Percentiles rank a stretch among this genome's conserved stretches.
These are phyloP conservation scores for Arachnopeziza araneosa DNA, from an alignment of 2,329 filamentous ascomycete genomes.

Conservation along the genomic window DNA sequence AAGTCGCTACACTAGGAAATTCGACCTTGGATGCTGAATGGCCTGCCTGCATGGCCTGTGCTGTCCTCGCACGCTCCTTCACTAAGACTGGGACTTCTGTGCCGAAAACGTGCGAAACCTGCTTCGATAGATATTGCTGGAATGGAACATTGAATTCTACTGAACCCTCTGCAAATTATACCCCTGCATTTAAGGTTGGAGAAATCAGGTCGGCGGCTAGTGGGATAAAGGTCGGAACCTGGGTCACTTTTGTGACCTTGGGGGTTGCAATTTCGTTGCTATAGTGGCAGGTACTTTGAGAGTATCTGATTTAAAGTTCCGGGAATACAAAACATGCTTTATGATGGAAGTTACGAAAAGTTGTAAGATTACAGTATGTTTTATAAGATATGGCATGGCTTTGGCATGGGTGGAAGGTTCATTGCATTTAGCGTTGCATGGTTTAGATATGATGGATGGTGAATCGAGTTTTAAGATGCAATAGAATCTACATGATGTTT, in stretches of 20 bases:
- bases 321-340: neutral
- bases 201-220: neutral
- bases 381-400: neutral
- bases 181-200: neutral
- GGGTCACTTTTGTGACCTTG: neutral
- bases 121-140: slow-evolving; percentile 88
- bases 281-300: neutral
- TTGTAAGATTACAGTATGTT: neutral
- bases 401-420: neutral
- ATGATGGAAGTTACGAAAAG: neutral
- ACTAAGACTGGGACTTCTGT: slow-evolving; percentile 62
- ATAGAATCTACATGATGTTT: neutral
- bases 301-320: neutral
- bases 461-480: neutral
- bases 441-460: neutral
- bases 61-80: slow-evolving; percentile 72
- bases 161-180: slow-evolving; percentile 15
- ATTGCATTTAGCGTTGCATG: neutral
- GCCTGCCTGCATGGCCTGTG: slow-evolving; percentile 82
- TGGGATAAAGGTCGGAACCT: neutral
- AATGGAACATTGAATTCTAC: slow-evolving; percentile 49
- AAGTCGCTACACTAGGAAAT: slow-evolving; percentile 79
- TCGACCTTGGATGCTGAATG: slow-evolving; percentile 64
- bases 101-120: slow-evolving; percentile 66
- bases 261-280: neutral